Conservation (phyloP, 148 eudicot genomes). For the Persicaria maculosa region DNA sequence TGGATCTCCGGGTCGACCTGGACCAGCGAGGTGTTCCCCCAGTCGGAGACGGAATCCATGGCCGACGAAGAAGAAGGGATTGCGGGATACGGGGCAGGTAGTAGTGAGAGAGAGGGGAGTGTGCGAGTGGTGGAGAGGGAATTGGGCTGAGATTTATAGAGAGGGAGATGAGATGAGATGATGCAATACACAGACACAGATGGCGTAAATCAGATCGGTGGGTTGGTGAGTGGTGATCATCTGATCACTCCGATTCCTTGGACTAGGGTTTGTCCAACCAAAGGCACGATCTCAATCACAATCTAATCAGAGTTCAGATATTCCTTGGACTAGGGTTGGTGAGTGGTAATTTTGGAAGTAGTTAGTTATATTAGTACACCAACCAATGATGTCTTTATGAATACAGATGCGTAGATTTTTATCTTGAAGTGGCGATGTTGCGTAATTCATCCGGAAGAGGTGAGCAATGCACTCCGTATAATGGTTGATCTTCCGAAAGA, state of each 20-base stretch:
- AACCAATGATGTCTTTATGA: too few species aligned
- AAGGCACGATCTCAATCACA: too few species aligned
- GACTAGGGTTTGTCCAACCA: too few species aligned
- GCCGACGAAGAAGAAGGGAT: neutral
- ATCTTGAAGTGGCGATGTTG: too few species aligned
- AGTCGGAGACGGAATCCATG: slow-evolving; percentile 66
- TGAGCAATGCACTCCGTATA: too few species aligned
- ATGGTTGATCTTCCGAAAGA: too few species aligned
- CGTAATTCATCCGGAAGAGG: too few species aligned
- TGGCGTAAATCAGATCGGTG: neutral
- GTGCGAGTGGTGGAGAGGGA: slow-evolving; percentile 26
- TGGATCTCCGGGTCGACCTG: slow-evolving; percentile 73
- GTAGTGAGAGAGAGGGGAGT: neutral
- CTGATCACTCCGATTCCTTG: too few species aligned
- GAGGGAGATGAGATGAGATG: slow-evolving; percentile 13
- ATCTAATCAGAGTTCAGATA: too few species aligned
- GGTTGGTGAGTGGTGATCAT: slow-evolving; percentile 2
- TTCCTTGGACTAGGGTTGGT: too few species aligned
- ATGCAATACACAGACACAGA: neutral
- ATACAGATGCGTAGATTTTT: too few species aligned
- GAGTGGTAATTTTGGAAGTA: rapidly evolving
- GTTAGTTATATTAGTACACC: too few species aligned
- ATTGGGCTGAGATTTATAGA: slow-evolving; percentile 11
- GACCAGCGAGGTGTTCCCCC: slow-evolving; percentile 73
- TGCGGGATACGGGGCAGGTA: neutral